Evolutionary conservation across 208 protist genomes (phyloP), one percentile per base, ranked within the genome.

Genomic region (Leishmania martiniquensis): DNA sequence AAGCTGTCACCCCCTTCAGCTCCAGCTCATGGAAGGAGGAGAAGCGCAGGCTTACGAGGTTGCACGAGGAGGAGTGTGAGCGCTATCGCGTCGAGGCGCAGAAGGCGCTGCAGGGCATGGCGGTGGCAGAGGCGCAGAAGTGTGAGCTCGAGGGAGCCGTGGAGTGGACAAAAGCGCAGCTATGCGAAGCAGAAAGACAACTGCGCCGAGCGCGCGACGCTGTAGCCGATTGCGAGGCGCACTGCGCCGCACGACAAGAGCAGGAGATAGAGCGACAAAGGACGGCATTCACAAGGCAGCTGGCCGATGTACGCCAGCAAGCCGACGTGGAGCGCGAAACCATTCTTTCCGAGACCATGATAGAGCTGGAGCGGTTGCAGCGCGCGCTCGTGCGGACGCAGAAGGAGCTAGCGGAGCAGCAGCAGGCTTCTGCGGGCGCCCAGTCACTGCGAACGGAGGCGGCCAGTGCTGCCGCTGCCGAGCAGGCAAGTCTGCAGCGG

Each of bases 291-390:
- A 49, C 59, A 42, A 42, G 55, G 72, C 74, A 78, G 29, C 52
- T 83, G 17, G 49, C 62, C 1, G 59, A 70, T 52, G 65, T 66
- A 37, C 78, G 73, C 45, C 63, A 81, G 60, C 66, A 82, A 77
- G 79, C 76, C 4, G 79, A 87, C 10, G 6, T 77, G 65, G 78
- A 87, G 44, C 76, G 60, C 22, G 72, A 79, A 51, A 76, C 80
- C 10, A 73, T 81, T 20, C 49, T 87, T 52, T 49, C 75, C 13
- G 85, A 89, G 77, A 72, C 85, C 2, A 80, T 77, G 69, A 29
- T 89, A 1, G 85, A 89, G 76, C 25, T 85, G 62, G 82, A 89
- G 80, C 76, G 80, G 17, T 57, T 81, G 68, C 85, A 87, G 75
- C 85, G 80, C 17, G 60, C 78, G 29, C 70, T 85, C 60, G 70